These are phyloP conservation scores for Aspergillus ellipticus DNA, from an alignment of 495 filamentous ascomycete genomes.

Conservation along the genomic window DNA sequence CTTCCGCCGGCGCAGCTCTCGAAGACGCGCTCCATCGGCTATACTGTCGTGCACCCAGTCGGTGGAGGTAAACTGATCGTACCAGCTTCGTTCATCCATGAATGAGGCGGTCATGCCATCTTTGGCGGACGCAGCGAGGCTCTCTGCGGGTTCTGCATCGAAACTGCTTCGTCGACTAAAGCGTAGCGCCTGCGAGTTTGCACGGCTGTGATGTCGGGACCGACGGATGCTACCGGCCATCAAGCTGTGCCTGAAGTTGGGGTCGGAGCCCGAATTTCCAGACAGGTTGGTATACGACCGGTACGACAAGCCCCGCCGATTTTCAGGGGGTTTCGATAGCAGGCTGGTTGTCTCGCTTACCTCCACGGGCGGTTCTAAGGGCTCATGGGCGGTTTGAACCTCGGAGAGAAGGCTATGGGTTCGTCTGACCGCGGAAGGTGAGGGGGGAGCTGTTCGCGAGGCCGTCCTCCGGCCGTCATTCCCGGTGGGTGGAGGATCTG, in stretches of 20 bases:
- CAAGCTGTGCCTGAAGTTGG: constrained; percentile 28
- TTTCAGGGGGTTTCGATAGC: constrained; percentile 20
- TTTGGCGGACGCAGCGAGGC: constrained; percentile 54
- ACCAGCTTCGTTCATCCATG: constrained; percentile 90
- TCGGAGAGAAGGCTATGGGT: constrained; percentile 34
- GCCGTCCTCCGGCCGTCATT: constrained; percentile 6
- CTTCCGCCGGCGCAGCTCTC: constrained; percentile 73
- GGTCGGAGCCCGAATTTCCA: constrained; percentile 27
- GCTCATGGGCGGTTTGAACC: constrained; percentile 37
- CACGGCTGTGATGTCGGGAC: constrained; percentile 61
- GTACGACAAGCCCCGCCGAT: constrained; percentile 20
- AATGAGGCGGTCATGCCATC: constrained; percentile 49
- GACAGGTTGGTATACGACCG: constrained; percentile 43
- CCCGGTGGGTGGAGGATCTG: constrained; percentile 5
- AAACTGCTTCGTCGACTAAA: constrained; percentile 45
- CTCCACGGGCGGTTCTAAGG: constrained; percentile 33
- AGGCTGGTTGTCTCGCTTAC: constrained; percentile 37
- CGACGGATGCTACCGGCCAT: constrained; percentile 44
- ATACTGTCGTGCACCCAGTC: constrained; percentile 99
- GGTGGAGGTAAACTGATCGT: constrained; percentile 97
- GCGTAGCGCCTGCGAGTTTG: constrained; percentile 56
- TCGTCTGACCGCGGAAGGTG: constrained; percentile 34
- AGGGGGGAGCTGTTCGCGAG: constrained; percentile 38
- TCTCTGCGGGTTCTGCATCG: constrained; percentile 34
- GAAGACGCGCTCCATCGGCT: constrained; percentile 85